Evolutionary conservation across 768 basidiomycete species (phyloP), one percentile per base, ranked within the genome.

Genomic region (Kwoniella pini): DNA sequence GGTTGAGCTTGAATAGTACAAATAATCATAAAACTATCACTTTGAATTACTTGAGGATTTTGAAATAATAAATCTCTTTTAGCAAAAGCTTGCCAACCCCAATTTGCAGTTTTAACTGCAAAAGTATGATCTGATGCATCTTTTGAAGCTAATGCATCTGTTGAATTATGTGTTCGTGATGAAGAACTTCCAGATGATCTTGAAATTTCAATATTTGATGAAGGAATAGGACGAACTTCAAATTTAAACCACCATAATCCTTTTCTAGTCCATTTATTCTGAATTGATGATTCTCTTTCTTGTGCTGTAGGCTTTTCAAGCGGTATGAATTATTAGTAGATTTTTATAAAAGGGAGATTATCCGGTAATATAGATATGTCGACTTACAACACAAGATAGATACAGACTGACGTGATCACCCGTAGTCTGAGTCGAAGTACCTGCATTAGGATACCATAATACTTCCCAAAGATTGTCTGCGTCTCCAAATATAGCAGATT

Each of bases 171-270:
- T 7, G 33, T 36, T 15, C 33, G 33, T 15, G 33, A 36, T 7
- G 33, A 36, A 36, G 33, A 36, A 15, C 33, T 36, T 7, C 33
- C 33, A 36, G 33, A 15, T n/a, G n/a, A n/a, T 36, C 33, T 7
- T 15, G 33, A 36, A 36, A 15, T 7, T 15, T 36, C 33, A 36
- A 15, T 7, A 15, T 15, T 36, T 7, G 33, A 36, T 7, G 33
- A 7, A 17, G 54, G 33, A 4, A 42, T 39, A 9, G 85, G 88
- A 71, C 85, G 84, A 66, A 92, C 80, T 71, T 91, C 90, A 67
- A 93, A 91, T 61, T 83, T 85, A 76, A 92, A 93, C 70, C 86
- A 90, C 80, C 85, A 92, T n/a, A 87, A 79, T 1, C 90, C 90
- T 58, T 90, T 88, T 15, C 91, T 84, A n/a, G 83, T 78, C 90